Conservation (phyloP, 106 monocot genomes). For the Amphibolis antarctica region DNA sequence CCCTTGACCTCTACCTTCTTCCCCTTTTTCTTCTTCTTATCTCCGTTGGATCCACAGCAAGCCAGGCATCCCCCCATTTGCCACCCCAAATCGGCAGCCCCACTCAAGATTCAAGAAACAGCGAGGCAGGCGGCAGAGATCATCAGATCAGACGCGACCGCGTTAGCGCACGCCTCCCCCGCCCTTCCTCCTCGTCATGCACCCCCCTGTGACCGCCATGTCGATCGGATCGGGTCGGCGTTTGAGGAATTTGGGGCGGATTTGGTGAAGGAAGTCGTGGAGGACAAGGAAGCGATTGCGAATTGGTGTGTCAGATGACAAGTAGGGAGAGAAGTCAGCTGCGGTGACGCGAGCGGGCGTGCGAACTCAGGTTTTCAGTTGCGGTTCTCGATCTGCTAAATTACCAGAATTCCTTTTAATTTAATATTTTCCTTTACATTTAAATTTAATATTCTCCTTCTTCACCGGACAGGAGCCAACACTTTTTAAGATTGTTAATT, state of each 20-base stretch:
- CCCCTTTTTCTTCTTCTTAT: background rate
- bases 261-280: background rate
- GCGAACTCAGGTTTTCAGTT: too few species aligned
- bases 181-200: background rate
- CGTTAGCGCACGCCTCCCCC: background rate
- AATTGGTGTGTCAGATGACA: background rate
- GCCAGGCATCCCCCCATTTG: slow-evolving; percentile 1
- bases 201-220: background rate
- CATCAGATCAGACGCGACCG: background rate
- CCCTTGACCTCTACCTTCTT: background rate
- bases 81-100: background rate
- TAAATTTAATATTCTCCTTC: too few species aligned
- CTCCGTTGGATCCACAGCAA: slow-evolving; percentile 1
- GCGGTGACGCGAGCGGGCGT: too few species aligned
- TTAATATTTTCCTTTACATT: too few species aligned
- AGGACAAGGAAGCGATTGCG: background rate
- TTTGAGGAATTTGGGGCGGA: background rate
- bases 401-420: too few species aligned
- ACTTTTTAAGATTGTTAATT: too few species aligned
- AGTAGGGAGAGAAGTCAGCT: slow-evolving; percentile 1
- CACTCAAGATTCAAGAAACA: background rate
- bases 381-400: too few species aligned
- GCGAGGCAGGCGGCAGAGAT: background rate
- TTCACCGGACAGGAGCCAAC: too few species aligned
- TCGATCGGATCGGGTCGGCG: background rate